Conservation (phyloP, 108 stramenopile genomes). For the Cyclostephanos invisitatus region DNA sequence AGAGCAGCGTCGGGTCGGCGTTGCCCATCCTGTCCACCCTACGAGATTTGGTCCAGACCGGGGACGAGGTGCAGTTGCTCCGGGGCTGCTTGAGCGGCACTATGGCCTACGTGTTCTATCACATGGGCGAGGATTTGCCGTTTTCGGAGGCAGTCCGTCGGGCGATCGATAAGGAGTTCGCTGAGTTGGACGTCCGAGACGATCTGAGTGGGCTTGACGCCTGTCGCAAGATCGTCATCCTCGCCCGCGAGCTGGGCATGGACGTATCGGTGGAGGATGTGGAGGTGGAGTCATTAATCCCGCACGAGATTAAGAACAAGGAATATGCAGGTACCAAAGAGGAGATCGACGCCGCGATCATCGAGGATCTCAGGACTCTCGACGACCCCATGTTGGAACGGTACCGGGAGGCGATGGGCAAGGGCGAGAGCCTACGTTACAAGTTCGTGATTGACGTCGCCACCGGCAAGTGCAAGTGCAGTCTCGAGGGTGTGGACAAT, state of each 20-base stretch:
- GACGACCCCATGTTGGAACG: slow-evolving; percentile 60
- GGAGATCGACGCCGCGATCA: slow-evolving; percentile 39
- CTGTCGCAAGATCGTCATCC: slow-evolving; percentile 52
- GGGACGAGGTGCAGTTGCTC: slow-evolving; percentile 63
- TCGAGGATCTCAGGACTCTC: slow-evolving; percentile 54
- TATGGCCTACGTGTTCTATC: slow-evolving; percentile 69
- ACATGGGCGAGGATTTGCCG: slow-evolving; percentile 47
- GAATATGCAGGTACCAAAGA: slow-evolving; percentile 40
- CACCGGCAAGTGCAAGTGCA: slow-evolving; percentile 53
- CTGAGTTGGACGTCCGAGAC: slow-evolving; percentile 68
- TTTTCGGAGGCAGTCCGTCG: slow-evolving; percentile 66
- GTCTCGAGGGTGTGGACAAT: slow-evolving; percentile 42
- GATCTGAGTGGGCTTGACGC: slow-evolving; percentile 53
- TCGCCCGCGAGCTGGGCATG: slow-evolving; percentile 62
- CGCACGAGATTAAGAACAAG: slow-evolving; percentile 57
- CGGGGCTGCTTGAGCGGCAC: slow-evolving; percentile 76
- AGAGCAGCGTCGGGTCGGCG: slow-evolving; percentile 80
- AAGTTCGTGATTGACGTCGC: slow-evolving; percentile 71
- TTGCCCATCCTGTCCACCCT: slow-evolving; percentile 78
- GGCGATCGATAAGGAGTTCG: slow-evolving; percentile 62
- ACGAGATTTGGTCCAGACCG: slow-evolving; percentile 68
- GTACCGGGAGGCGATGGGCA: slow-evolving; percentile 51
- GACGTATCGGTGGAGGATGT: slow-evolving; percentile 64
- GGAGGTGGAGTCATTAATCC: slow-evolving; percentile 66
- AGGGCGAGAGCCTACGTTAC: slow-evolving; percentile 71